These are phyloP conservation scores for Paecilomyces niveus DNA, from an alignment of 2,329 filamentous ascomycete species.

Conservation along the genomic window DNA sequence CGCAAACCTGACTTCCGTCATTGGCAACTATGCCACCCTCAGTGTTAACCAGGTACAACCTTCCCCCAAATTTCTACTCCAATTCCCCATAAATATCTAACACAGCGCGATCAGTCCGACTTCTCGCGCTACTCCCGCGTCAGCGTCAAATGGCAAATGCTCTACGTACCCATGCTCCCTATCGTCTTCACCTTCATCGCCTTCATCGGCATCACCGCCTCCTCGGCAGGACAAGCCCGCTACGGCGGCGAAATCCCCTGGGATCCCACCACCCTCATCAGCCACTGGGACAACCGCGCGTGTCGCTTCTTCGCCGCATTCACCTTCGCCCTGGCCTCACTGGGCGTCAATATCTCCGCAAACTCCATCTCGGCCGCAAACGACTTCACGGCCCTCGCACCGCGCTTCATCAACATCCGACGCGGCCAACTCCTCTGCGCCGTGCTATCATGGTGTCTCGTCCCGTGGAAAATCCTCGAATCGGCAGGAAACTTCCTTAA, in stretches of 20 bases:
- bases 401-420: constrained; percentile 49
- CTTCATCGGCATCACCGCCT: constrained; percentile 40
- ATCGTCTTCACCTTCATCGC: constrained; percentile 48
- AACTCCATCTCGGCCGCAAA: constrained; percentile 50
- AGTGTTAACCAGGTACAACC: constrained; percentile 49
- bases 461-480: constrained; percentile 59
- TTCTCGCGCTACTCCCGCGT: constrained; percentile 49
- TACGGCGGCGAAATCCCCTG: constrained; percentile 33
- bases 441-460: constrained; percentile 52
- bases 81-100: no score
- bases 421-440: constrained; percentile 51
- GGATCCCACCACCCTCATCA: constrained; percentile 37
- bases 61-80: no score
- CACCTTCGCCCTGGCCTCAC: constrained; percentile 46
- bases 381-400: constrained; percentile 50
- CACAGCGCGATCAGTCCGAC: no score
- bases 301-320: constrained; percentile 46
- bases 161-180: constrained; percentile 46
- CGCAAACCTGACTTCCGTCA: constrained; percentile 42
- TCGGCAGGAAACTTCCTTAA: constrained; percentile 53
- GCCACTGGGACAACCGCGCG: constrained; percentile 31
- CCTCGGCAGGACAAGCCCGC: constrained; percentile 32
- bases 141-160: constrained; percentile 42
- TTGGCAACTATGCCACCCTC: constrained; percentile 46
- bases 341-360: constrained; percentile 47